These are phyloP conservation scores for Aspergillus floridensis DNA, from an alignment of 2,329 filamentous ascomycete species.

Conservation along the genomic window DNA sequence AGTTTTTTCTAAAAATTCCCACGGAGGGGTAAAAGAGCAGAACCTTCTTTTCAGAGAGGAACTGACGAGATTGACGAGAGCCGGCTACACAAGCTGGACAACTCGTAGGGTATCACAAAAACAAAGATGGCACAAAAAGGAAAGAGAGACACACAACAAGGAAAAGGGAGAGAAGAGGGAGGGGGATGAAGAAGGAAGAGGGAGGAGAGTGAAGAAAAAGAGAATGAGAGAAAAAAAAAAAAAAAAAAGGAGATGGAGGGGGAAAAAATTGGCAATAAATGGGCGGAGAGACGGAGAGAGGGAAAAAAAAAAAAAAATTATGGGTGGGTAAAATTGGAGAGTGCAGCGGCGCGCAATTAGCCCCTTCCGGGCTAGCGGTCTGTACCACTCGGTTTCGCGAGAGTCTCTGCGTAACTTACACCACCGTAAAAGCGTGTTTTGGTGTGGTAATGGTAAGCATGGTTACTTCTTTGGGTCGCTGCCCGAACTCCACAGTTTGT, in stretches of 20 bases:
- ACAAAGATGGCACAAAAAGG: conserved; percentile 24
- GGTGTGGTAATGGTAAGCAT: neutral
- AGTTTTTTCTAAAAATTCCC: conserved; percentile 18
- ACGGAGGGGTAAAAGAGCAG: neutral
- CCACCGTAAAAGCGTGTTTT: neutral
- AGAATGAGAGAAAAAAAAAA: conserved; percentile 12
- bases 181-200: conserved; percentile 21
- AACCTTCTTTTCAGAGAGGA: conserved; percentile 12
- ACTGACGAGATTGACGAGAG: conserved; percentile 23
- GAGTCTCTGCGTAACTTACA: neutral
- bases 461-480: neutral
- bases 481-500: neutral
- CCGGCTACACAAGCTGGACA: conserved; percentile 31
- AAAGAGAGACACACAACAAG: conserved; percentile 20
- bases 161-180: conserved; percentile 18
- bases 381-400: neutral
- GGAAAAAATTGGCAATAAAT: neutral
- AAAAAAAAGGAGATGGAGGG: conserved; percentile 6
- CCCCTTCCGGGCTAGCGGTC: neutral
- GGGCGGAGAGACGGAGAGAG: neutral
- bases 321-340: neutral
- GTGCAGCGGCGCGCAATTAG: neutral
- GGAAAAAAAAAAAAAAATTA: neutral
- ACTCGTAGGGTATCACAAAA: conserved; percentile 35
- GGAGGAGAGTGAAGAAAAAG: conserved; percentile 12